Percentiles rank a stretch among this genome's conserved stretches.
phyloP scores from a whole-genome alignment of 352 stramenopile genomes.

The Pythium phragmitis region DNA sequence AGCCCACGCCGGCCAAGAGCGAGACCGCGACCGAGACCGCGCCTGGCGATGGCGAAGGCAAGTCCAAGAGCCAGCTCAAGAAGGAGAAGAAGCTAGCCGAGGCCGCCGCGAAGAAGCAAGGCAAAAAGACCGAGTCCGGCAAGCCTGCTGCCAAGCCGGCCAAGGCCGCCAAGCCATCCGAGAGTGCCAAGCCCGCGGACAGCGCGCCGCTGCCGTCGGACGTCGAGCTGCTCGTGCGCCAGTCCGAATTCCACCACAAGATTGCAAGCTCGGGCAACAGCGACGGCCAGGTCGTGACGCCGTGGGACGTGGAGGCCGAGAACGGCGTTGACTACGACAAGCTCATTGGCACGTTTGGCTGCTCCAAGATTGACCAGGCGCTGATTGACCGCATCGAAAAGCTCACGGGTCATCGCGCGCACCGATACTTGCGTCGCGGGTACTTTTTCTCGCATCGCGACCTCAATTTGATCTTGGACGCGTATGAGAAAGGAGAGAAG shows the following conservation, averaged over 20 bases:
- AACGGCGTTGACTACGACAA: conserved; percentile 99
- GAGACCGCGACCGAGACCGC: conserved; percentile 14
- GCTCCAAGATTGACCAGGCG: conserved; percentile 90
- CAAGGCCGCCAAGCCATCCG: conserved; percentile 56
- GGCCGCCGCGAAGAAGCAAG: conserved; percentile 55
- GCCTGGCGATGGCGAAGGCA: conserved; percentile 33
- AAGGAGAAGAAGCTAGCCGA: conserved; percentile 88
- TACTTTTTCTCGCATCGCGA: conserved; percentile 99
- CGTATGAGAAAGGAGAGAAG: conserved; percentile 95
- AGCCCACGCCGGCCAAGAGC: conserved; percentile 39
- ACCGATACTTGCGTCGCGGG: conserved; percentile 97
- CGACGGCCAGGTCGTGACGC: conserved; percentile 86
- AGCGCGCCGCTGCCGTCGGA: conserved; percentile 56
- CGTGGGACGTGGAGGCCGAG: conserved; percentile 94
- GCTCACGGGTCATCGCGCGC: conserved; percentile 91
- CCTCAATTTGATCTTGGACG: conserved; percentile 93
- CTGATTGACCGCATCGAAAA: conserved; percentile 95
- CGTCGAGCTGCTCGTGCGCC: conserved; percentile 62
- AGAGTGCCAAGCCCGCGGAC: conserved; percentile 69
- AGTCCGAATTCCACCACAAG: conserved; percentile 75
- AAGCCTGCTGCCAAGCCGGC: conserved; percentile 26
- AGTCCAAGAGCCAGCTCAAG: conserved; percentile 87
- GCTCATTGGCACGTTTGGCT: conserved; percentile 98
- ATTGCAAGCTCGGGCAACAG: conserved; percentile 47
- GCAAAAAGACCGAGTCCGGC: conserved; percentile 35